Evolutionary conservation across 768 basidiomycete species (phyloP).

Genomic region (Leccinum obscurum): DNA sequence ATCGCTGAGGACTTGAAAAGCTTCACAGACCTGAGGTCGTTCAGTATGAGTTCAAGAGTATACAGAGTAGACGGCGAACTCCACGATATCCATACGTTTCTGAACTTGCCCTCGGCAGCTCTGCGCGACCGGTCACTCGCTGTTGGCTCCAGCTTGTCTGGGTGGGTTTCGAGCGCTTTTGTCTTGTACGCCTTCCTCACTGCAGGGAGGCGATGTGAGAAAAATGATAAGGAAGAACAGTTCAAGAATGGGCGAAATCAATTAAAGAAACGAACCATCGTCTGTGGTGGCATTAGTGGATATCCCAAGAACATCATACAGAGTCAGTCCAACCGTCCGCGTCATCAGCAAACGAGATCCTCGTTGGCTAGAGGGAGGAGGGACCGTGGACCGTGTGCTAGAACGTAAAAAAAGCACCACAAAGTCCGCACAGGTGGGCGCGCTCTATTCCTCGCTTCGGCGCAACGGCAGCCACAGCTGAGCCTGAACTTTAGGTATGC

Average conservation of each 20-base stretch:
- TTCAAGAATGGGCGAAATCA: neutral
- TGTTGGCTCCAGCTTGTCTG: conserved; percentile 63
- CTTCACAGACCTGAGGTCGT: conserved; percentile 53
- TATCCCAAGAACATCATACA: conserved; percentile 49
- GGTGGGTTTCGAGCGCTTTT: conserved; percentile 70
- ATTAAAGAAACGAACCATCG: conserved; percentile 42
- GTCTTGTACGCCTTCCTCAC: conserved; percentile 70
- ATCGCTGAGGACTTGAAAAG: conserved; percentile 61
- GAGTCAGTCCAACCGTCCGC: conserved; percentile 29
- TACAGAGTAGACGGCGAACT: conserved; percentile 23
- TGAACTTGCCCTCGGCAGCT: conserved; percentile 58
- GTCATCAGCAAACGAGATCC: conserved; percentile 22
- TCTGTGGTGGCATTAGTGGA: conserved; percentile 45
- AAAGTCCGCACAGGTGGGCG: neutral
- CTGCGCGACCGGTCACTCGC: conserved; percentile 53
- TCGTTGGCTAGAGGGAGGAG: neutral
- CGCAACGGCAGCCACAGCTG: neutral
- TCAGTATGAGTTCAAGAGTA: conserved; percentile 20
- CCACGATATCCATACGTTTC: conserved; percentile 44
- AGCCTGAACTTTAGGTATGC: neutral
- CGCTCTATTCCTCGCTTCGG: neutral
- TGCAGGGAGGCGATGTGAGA: conserved; percentile 7
- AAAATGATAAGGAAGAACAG: neutral
- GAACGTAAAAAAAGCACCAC: conserved; percentile 1
- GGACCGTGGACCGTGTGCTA: neutral